Base-by-base conservation (phyloP, 1,284 basidiomycete species). In the Malassezia japonica region DNA sequence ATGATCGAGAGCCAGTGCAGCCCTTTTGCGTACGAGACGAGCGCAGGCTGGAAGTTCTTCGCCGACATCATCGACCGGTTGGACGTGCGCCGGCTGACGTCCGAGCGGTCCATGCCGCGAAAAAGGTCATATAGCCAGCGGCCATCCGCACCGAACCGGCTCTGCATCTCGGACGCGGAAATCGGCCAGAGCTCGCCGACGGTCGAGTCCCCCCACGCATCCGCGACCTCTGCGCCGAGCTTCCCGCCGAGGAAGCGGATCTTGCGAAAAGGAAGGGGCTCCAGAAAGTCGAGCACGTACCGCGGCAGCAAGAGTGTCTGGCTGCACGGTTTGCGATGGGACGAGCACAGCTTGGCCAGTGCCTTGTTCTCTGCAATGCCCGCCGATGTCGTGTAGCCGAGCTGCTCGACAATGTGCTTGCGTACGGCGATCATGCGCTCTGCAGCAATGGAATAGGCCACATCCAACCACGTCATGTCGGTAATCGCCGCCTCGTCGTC, bases 231-330 rank as follows among this genome's bases (percentile, higher is more conserved):
- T 41, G 82, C 80, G 1, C 94, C 92, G 0, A 98, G 80, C 74
- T 98, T 98, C 5, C 94, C 92, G 1, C 92, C 92, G 0, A 99
- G 77, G 62, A 88, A 88, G 6, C 94, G 82, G 66, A 99, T 95
- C 44, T 59, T 69, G 21, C 60, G 56, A 31, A 56, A 58, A 12
- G 65, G 64, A 20, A 68, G 50, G 6, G 57, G 54, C 13, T 56
- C 53, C 39, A 70, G 59, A 35, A 64, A 72, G 41, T 54, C 59
- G 29, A 53, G 50, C 1, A 65, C 60, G 2, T 56, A 55, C 16
- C 51, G 50, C 1, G 69, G 67, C 0, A 62, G 55, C 50, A 70
- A 50, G 40, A 65, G 59, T 18, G 66, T 67, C 47, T 70, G 66
- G 15, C 57, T 73, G 40, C 60, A 62, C n/a, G 67, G 62, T 41